Percentiles rank a stretch among this genome's conserved stretches.
Evolutionary conservation across 257 asterid genomes (phyloP).

Genomic region (Osmanthus fragrans): DNA sequence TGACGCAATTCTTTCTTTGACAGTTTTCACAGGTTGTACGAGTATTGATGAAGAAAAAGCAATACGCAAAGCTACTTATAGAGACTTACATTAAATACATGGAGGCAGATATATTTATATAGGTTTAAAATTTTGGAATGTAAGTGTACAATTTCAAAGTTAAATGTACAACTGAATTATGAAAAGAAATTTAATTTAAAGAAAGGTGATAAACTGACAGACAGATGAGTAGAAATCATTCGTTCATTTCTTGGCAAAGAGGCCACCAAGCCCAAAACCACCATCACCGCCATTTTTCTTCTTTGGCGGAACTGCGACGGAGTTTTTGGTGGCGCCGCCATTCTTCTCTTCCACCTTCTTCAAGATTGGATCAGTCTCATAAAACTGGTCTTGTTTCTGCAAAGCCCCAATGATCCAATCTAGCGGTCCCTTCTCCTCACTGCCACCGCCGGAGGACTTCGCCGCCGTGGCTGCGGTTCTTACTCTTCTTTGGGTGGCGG

Average conservation of each 20-base stretch:
- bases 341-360: conserved; percentile 60
- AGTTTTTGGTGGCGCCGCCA: conserved; percentile 29
- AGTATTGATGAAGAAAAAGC: no score
- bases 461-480: conserved; percentile 63
- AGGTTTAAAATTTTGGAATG: not conserved
- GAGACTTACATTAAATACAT: not conserved
- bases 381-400: conserved; percentile 69
- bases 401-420: conserved; percentile 67
- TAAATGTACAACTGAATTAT: conserved; percentile 24
- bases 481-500: conserved; percentile 56
- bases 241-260: conserved; percentile 57
- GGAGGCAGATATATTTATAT: not conserved
- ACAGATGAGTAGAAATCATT: not conserved
- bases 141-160: not conserved
- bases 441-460: conserved; percentile 53
- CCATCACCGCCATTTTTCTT: conserved; percentile 40
- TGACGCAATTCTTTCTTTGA: not conserved
- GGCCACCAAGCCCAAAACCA: conserved; percentile 61
- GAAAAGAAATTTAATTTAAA: conserved; percentile 12
- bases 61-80: no score
- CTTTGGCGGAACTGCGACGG: conserved; percentile 50
- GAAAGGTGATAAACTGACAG: not conserved
- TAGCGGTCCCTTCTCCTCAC: conserved; percentile 71
- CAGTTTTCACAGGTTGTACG: no score
- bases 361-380: conserved; percentile 86